A percentile compares a stretch with the other conserved stretches of the same genome.
Conservation (phyloP, 805 yeast genomes). For the Saturnispora bothae region DNA sequence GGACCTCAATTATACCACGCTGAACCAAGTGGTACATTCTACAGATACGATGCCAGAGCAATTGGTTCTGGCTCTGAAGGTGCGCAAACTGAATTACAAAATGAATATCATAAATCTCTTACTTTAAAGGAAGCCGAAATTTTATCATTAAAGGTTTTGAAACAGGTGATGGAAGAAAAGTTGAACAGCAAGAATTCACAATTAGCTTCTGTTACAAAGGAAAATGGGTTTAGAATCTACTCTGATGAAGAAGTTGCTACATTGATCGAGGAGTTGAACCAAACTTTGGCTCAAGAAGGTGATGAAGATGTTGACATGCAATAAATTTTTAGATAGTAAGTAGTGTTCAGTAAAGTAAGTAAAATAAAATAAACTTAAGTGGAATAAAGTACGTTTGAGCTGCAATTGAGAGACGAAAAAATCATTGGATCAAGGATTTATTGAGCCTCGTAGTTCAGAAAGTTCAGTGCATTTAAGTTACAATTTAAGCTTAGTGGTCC, state of each 20-base stretch:
- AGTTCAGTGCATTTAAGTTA: too few species aligned
- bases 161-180: slow-evolving; percentile 99
- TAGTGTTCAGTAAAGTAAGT: too few species aligned
- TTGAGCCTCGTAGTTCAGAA: too few species aligned
- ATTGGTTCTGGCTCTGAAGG: slow-evolving; percentile 99
- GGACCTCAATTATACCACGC: slow-evolving; percentile 97
- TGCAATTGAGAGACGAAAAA: too few species aligned
- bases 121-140: slow-evolving; percentile 90
- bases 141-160: slow-evolving; percentile 75
- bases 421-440: too few species aligned
- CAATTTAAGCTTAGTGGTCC: too few species aligned
- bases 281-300: slow-evolving; percentile 31
- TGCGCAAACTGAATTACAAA: slow-evolving; percentile 95
- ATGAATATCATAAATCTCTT: slow-evolving; percentile 88
- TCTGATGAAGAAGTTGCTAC: slow-evolving; percentile 72
- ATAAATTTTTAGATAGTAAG: too few species aligned
- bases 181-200: slow-evolving; percentile 92
- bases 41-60: slow-evolving; percentile 96
- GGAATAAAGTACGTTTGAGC: too few species aligned
- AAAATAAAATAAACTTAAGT: too few species aligned
- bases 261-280: slow-evolving; percentile 68
- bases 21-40: slow-evolving; percentile 98
- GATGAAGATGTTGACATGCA: slow-evolving; percentile 31
- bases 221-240: slow-evolving; percentile 78
- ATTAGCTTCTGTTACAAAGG: slow-evolving; percentile 83